Conservation (phyloP, 768 basidiomycete species). For the Pisolithus microcarpus region DNA sequence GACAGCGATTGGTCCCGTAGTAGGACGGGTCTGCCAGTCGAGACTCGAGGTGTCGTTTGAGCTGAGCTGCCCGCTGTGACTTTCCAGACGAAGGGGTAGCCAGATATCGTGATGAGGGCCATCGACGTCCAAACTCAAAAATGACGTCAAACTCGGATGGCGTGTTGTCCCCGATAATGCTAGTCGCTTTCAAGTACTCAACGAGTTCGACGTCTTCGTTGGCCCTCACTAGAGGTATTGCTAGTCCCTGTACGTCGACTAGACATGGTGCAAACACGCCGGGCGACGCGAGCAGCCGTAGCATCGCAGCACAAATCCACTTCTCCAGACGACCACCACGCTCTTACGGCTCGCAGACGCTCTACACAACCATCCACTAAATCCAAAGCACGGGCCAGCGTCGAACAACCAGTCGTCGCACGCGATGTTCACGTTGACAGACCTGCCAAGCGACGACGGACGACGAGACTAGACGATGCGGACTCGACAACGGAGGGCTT, state of each 20-base stretch:
- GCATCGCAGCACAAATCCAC: not conserved
- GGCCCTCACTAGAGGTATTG: not conserved
- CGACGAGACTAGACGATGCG: conserved; percentile 2
- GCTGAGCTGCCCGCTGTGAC: conserved; percentile 58
- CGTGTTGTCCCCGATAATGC: no score
- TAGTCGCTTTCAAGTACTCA: no score
- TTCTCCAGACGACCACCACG: not conserved
- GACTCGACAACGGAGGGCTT: conserved; percentile 23
- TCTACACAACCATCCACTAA: not conserved
- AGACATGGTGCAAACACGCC: conserved; percentile 22
- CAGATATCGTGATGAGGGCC: conserved; percentile 89
- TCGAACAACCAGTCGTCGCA: not conserved
- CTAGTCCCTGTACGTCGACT: not conserved
- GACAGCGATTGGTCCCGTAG: conserved; percentile 43
- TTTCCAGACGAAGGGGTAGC: conserved; percentile 86
- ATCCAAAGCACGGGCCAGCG: not conserved
- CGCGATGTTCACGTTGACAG: not conserved
- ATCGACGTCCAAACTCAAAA: conserved; percentile 32
- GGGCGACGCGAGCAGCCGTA: conserved; percentile 3
- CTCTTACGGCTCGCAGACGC: not conserved
- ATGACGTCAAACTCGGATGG: not conserved
- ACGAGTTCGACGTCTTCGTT: not conserved
- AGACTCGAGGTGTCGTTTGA: conserved; percentile 49
- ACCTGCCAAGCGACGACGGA: conserved; percentile 5
- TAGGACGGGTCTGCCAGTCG: conserved; percentile 45